Evolutionary conservation across 2,329 filamentous ascomycete species (phyloP).

Genomic region (Orbilia oligospora): DNA sequence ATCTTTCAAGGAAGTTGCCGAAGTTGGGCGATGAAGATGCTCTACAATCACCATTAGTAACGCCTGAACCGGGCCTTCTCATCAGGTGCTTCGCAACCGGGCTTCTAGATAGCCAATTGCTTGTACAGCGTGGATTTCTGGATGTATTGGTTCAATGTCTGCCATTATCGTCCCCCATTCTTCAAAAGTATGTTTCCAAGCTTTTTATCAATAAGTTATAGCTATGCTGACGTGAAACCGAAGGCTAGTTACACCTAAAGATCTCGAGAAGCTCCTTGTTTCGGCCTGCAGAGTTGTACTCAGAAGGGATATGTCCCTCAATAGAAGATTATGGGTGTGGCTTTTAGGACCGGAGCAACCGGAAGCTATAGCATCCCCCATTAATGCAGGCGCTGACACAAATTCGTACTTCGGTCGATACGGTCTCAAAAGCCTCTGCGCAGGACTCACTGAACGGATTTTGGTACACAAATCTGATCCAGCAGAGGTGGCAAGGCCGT

Average conservation of each 20-base stretch:
- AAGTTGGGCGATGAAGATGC: conserved; percentile 72
- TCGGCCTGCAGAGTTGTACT: conserved; percentile 90
- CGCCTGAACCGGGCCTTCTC: conserved; percentile 90
- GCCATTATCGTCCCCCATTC: conserved; percentile 83
- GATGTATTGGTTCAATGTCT: conserved; percentile 92
- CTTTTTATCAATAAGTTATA: neutral
- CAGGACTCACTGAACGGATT: conserved; percentile 83
- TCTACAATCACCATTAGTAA: conserved; percentile 77
- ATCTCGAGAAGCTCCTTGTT: conserved; percentile 84
- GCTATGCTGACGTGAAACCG: conserved; percentile 3
- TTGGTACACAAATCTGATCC: conserved; percentile 72
- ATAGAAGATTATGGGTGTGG: conserved; percentile 95
- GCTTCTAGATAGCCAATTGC: conserved; percentile 85
- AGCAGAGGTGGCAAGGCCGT: conserved; percentile 83
- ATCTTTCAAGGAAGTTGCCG: conserved; percentile 83
- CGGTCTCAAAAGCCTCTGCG: conserved; percentile 81
- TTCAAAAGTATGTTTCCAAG: conserved; percentile 77
- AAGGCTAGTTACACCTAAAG: conserved; percentile 72
- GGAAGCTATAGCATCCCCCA: conserved; percentile 64
- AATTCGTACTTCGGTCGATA: conserved; percentile 87
- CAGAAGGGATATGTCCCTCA: conserved; percentile 95
- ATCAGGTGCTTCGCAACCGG: conserved; percentile 93
- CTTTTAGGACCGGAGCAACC: conserved; percentile 81
- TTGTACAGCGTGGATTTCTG: conserved; percentile 94
- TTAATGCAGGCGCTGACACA: conserved; percentile 66